Evolutionary conservation across 225 moss, liverwort and hornwort species (phyloP).

Genomic region (Polytrichum formosum): DNA sequence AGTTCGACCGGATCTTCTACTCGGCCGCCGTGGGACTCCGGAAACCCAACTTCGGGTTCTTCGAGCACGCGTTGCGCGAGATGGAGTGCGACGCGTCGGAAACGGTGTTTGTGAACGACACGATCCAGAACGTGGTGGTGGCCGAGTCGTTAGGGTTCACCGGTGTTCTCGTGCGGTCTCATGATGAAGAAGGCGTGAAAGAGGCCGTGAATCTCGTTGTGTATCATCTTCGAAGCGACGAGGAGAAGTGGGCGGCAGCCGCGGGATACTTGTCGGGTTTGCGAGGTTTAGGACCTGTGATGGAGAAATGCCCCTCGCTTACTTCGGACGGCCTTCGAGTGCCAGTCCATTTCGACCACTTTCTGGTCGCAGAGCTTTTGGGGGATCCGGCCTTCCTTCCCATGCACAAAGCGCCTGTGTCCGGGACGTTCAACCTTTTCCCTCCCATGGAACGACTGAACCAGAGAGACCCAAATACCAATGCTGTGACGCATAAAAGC

Average conservation of each 20-base stretch:
- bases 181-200: neutral
- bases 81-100: slow-evolving; percentile 12
- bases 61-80: neutral
- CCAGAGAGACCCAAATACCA: neutral
- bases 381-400: neutral
- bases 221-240: slow-evolving; percentile 16
- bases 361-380: slow-evolving; percentile 17
- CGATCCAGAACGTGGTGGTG: slow-evolving; percentile 10
- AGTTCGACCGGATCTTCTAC: slow-evolving; percentile 11
- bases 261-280: slow-evolving; percentile 3
- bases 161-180: neutral
- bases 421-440: too few relatives aligned
- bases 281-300: neutral
- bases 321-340: slow-evolving; percentile 18
- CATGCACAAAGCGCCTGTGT: too few relatives aligned
- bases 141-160: slow-evolving; percentile 26
- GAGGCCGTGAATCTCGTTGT: slow-evolving; percentile 5
- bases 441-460: neutral
- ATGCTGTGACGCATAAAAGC: slow-evolving; percentile 3
- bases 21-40: slow-evolving; percentile 10
- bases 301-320: slow-evolving; percentile 9
- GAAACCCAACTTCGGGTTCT: slow-evolving; percentile 16
- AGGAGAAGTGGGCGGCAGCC: slow-evolving; percentile 19
- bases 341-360: slow-evolving; percentile 23
- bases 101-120: slow-evolving; percentile 24